Percentiles rank a stretch among this genome's conserved stretches.
These are phyloP conservation scores for Ganoderma leucocontextum DNA, from an alignment of 1,284 basidiomycete species.

Conservation along the genomic window DNA sequence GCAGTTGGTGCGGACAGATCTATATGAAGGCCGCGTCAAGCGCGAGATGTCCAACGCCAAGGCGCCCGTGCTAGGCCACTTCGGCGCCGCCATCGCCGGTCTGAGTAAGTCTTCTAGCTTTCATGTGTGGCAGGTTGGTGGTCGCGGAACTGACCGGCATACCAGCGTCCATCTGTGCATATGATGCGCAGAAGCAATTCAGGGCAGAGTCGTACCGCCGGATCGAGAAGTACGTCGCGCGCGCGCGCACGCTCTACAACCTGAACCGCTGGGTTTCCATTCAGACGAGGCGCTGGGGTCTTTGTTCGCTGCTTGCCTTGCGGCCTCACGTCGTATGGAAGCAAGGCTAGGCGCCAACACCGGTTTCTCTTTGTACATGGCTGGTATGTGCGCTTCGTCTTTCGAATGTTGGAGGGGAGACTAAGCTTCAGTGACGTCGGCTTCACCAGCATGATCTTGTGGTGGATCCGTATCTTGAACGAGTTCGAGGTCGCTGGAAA, in stretches of 20 bases:
- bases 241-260: constrained; percentile 59
- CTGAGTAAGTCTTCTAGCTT: constrained; percentile 52
- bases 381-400: constrained; percentile 41
- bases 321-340: constrained; percentile 59
- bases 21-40: constrained; percentile 78
- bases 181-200: constrained; percentile 59
- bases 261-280: constrained; percentile 50
- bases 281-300: constrained; percentile 55
- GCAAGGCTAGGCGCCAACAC: constrained; percentile 51
- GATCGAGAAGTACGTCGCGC: constrained; percentile 57
- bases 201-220: constrained; percentile 50
- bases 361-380: constrained; percentile 61
- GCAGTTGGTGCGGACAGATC: constrained; percentile 56
- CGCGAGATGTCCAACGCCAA: constrained; percentile 78
- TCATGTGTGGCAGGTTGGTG: too few relatives aligned
- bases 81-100: constrained; percentile 73
- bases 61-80: constrained; percentile 74
- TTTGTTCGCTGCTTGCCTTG: constrained; percentile 60
- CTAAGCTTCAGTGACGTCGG: constrained; percentile 45
- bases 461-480: constrained; percentile 63
- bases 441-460: constrained; percentile 65
- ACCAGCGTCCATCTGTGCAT: constrained; percentile 68
- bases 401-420: too few relatives aligned
- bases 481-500: constrained; percentile 67
- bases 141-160: not conserved